Conservation (phyloP, 176 grass and related monocot species). For the Cymbopogon citratus region DNA sequence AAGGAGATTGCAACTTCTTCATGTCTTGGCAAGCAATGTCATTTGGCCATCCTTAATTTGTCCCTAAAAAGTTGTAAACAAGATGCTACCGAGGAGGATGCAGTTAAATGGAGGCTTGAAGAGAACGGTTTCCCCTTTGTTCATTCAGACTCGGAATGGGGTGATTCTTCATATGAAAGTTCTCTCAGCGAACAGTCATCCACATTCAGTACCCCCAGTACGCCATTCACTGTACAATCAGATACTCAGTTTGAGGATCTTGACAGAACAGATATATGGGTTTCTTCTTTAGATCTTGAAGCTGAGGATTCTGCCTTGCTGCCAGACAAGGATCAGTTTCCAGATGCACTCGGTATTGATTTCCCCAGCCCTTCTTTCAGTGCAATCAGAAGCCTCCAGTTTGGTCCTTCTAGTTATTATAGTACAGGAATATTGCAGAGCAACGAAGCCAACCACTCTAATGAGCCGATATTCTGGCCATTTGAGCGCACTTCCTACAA, state of each 20-base stretch:
- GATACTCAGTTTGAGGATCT: conserved; percentile 28
- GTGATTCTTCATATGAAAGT: conserved; percentile 18
- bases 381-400: conserved; percentile 16
- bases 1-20: neutral
- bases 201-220: conserved; percentile 19
- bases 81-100: neutral
- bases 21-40: neutral
- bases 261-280: conserved; percentile 55
- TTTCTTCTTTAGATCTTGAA: conserved; percentile 44
- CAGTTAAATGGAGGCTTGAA: conserved; percentile 1
- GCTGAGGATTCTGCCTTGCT: conserved; percentile 36
- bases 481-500: conserved; percentile 33
- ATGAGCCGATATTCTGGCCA: conserved; percentile 54
- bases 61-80: neutral
- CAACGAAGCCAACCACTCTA: neutral
- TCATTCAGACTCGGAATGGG: conserved; percentile 19
- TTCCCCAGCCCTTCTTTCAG: conserved; percentile 52
- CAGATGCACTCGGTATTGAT: conserved; percentile 18
- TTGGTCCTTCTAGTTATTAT: neutral
- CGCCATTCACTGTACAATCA: conserved; percentile 4
- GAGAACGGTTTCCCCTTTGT: conserved; percentile 1
- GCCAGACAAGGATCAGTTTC: conserved; percentile 27
- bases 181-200: conserved; percentile 26
- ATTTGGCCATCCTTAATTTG: neutral
- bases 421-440: neutral